Evolutionary conservation across 768 basidiomycete species (phyloP), one percentile per base, ranked within the genome.

Genomic region (Erythrobasidium yunnanense): DNA sequence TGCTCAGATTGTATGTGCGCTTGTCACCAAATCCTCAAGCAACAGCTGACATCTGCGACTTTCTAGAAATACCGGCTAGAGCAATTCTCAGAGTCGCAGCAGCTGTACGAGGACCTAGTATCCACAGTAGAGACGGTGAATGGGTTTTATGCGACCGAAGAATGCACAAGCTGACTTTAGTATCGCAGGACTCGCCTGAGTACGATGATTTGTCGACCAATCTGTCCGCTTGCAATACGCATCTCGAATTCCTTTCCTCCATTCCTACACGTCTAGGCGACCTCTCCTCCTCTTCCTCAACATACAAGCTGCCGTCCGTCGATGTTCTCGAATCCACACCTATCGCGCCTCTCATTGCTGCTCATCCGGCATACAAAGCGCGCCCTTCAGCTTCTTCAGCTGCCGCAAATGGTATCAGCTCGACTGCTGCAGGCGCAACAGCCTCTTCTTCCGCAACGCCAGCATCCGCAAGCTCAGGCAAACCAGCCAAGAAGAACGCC

Each of bases 1-100:
- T 62, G 78, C 77, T 13, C 78, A 79, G 68, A 74, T 79, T 27
- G 78, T 79, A 25, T 68, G 78, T 74, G 4, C 25, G 0, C 51
- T 3, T 11, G 53, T 15, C 56, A 35, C 23, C 27, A 32, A 42
- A 22, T 27, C 8, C n/a, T 42, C 7, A 11, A 30, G 53, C 8
- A 23, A 32, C 2, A 4, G 13, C n/a, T 33, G 11, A 15, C 42
- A 35, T n/a, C n/a, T n/a, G 33, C 52, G 38, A 42, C 38, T 11
- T n/a, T n/a, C 3, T 65, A 78, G 78, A 70, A 71, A 57, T 79
- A 76, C 68, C 69, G 77, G 34, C 66, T 76, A 15, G 77, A 77
- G 33, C 72, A 75, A 20, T 78, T 74, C 70, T 69, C 73, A 38
- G 27, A 45, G 4, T 71, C 75, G 17, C 75, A 75, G 52, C 71